Percentiles rank a stretch among this genome's conserved stretches.
These are phyloP conservation scores for Aphanoascus verrucosus DNA, from an alignment of 2,329 filamentous ascomycete genomes.

Conservation along the genomic window DNA sequence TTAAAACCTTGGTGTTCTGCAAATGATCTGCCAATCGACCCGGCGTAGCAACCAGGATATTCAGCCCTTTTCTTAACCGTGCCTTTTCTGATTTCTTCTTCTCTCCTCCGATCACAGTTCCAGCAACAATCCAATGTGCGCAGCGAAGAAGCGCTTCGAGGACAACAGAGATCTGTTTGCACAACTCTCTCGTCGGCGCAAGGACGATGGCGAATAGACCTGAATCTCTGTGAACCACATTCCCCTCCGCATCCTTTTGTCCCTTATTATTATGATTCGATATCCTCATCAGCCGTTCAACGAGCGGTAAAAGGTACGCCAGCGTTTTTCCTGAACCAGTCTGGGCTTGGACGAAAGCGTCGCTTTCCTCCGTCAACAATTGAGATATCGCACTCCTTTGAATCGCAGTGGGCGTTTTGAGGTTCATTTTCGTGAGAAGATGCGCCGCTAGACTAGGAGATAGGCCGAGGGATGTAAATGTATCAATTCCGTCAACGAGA, in stretches of 20 bases:
- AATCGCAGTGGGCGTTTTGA: slow-evolving; percentile 88
- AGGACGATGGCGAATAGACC: slow-evolving; percentile 91
- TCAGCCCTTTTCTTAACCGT: slow-evolving; percentile 83
- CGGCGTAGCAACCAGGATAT: slow-evolving; percentile 90
- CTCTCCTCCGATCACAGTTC: slow-evolving; percentile 65
- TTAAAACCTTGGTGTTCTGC: slow-evolving; percentile 79
- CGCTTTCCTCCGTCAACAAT: slow-evolving; percentile 65
- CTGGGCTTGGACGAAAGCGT: slow-evolving; percentile 93
- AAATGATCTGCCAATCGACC: slow-evolving; percentile 85
- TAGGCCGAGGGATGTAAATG: slow-evolving; percentile 75
- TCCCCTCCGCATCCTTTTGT: slow-evolving; percentile 28
- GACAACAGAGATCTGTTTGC: slow-evolving; percentile 83
- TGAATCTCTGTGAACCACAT: slow-evolving; percentile 65
- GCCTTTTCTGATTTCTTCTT: slow-evolving; percentile 80
- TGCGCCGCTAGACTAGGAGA: slow-evolving; percentile 71
- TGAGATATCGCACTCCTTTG: slow-evolving; percentile 81
- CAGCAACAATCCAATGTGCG: slow-evolving; percentile 86
- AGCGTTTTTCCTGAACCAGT: slow-evolving; percentile 96
- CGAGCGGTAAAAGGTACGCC: slow-evolving; percentile 85
- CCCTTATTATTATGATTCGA: slow-evolving; percentile 45
- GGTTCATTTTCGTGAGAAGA: slow-evolving; percentile 69
- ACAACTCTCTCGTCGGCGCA: slow-evolving; percentile 84
- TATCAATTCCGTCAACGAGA: slow-evolving; percentile 68
- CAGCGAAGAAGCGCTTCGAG: slow-evolving; percentile 77
- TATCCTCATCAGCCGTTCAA: slow-evolving; percentile 75